These are phyloP conservation scores for Penicillium canescens DNA, from an alignment of 495 filamentous ascomycete genomes.

Conservation along the genomic window DNA sequence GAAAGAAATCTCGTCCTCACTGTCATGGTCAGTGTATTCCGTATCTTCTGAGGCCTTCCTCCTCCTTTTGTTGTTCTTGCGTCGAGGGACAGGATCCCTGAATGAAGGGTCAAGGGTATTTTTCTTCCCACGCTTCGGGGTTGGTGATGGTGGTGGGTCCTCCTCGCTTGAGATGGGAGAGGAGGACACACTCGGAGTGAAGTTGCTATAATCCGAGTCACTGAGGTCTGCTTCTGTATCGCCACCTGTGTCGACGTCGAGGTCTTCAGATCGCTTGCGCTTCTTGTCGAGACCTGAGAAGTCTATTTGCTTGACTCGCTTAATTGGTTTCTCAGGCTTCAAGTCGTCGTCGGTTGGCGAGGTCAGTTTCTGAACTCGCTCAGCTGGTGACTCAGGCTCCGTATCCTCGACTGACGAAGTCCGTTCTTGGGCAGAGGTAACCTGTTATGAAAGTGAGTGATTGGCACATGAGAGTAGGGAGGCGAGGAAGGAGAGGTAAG, in stretches of 20 bases:
- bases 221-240: neutral
- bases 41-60: too few relatives aligned
- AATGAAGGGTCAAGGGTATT: too few relatives aligned
- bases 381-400: neutral
- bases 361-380: neutral
- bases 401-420: neutral
- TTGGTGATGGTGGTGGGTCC: too few relatives aligned
- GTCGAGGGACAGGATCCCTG: too few relatives aligned
- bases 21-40: neutral
- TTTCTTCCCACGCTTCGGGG: too few relatives aligned
- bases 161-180: too few relatives aligned
- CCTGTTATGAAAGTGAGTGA: neutral
- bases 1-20: conserved; percentile 9
- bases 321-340: neutral
- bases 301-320: neutral
- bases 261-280: neutral
- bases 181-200: neutral
- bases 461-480: neutral
- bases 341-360: neutral
- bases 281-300: neutral
- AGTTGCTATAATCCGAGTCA: neutral
- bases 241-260: neutral
- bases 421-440: neutral
- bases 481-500: neutral
- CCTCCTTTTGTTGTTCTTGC: too few relatives aligned